Evolutionary conservation across 164 flowering plant genomes (phyloP).

Genomic region (Kingdonia uniflora): DNA sequence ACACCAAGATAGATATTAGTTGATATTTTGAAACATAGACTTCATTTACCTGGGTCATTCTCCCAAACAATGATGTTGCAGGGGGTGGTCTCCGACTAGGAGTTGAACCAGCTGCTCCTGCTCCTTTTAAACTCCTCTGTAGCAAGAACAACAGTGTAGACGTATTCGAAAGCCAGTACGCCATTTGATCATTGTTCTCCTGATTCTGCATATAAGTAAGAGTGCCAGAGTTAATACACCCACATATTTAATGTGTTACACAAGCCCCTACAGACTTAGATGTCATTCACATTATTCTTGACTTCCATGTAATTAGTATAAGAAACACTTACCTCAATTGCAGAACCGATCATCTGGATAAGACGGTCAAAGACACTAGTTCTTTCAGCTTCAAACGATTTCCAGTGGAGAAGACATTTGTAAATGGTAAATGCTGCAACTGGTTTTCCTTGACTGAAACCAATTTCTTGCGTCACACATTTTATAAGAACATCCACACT

Average conservation of each 20-base stretch:
- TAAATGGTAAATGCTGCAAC: conserved; percentile 61
- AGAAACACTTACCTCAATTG: conserved; percentile 39
- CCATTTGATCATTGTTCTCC: conserved; percentile 82
- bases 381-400: conserved; percentile 64
- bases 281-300: too few relatives aligned
- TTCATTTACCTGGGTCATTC: conserved; percentile 58
- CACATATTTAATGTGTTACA: too few relatives aligned
- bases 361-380: conserved; percentile 69
- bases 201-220: conserved; percentile 41
- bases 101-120: conserved; percentile 45
- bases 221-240: too few relatives aligned
- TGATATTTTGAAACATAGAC: not conserved
- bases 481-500: conserved; percentile 78
- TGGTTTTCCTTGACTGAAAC: conserved; percentile 61
- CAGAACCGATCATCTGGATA: conserved; percentile 63
- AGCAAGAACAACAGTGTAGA: conserved; percentile 78
- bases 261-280: too few relatives aligned
- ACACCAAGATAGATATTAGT: too few relatives aligned
- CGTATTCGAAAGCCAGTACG: conserved; percentile 90
- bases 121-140: conserved; percentile 64
- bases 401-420: conserved; percentile 62
- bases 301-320: too few relatives aligned
- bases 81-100: conserved; percentile 56
- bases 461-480: conserved; percentile 72
- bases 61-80: conserved; percentile 74